These are phyloP conservation scores for Yarrowia sp. DNA, from an alignment of 805 yeast species.

Conservation along the genomic window DNA sequence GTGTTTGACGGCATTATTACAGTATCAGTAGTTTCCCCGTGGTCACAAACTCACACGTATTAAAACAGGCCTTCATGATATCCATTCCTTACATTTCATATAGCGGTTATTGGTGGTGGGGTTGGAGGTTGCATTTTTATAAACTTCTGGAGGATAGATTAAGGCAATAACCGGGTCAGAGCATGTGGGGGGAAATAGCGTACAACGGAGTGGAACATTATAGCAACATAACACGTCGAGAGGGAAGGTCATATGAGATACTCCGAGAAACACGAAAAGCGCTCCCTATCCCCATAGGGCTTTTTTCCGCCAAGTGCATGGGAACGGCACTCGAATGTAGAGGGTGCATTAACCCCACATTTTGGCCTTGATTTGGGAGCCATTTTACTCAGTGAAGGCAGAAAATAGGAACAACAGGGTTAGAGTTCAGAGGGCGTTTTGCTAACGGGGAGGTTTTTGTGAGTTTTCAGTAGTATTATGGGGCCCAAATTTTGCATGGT, in stretches of 20 bases:
- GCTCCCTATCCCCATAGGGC: background rate
- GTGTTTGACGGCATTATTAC: too few relatives aligned
- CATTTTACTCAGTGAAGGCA: constrained; percentile 13
- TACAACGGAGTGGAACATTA: background rate
- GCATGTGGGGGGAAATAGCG: background rate
- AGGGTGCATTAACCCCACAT: constrained; percentile 11
- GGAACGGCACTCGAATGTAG: background rate
- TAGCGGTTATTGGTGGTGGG: background rate
- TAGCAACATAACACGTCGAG: background rate
- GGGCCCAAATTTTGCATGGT: too few relatives aligned
- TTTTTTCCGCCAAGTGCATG: background rate
- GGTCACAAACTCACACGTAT: too few relatives aligned
- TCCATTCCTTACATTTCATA: background rate
- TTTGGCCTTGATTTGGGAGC: constrained; percentile 8
- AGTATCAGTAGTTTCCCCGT: too few relatives aligned
- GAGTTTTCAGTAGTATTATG: background rate
- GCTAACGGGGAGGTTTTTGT: background rate
- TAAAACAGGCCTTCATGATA: background rate
- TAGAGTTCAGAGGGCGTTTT: background rate
- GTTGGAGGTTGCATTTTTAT: constrained; percentile 1
- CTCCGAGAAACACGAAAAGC: background rate
- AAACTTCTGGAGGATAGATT: background rate
- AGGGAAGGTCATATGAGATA: background rate
- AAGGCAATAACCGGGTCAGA: constrained; percentile 13
- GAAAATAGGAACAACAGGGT: background rate